Evolutionary conservation across 768 basidiomycete genomes (phyloP), one percentile per base, ranked within the genome.

Genomic region (Phanerochaete sordida): DNA sequence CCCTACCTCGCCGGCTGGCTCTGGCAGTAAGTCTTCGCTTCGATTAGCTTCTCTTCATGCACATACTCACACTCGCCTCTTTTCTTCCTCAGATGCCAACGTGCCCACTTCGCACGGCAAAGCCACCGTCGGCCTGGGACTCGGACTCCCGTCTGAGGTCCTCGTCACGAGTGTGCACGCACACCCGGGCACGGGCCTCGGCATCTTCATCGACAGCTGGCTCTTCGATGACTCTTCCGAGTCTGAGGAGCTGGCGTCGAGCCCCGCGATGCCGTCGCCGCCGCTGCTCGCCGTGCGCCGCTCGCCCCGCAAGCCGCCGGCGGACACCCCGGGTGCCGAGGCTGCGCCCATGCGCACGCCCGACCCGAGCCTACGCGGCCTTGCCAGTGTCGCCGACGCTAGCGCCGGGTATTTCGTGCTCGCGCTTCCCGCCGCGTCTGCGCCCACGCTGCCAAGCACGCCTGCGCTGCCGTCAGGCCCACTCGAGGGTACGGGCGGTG

Each of bases 301-400:
- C 9, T 46, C 58, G 26, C 58, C 50, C 3, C 37, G 35, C 2
- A 35, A 13, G 3, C 50, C 13, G 16, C 50, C 49, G 21, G 27
- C 51, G 11, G 26, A n/a, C 4, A 16, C 37, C 19, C 51, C 58
- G n/a, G 50, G 50, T 3, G 35, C 3, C n/a, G 58, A 53, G 51
- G n/a, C 15, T 27, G 39, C 24, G 3, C 50, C 58, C n/a, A 53
- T 53, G 50, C 58, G 37, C 15, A 53, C 58, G 19, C 58, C 58
- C 1, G 43, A 35, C 15, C 51, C 58, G 39, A 52, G 51, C 51
- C 35, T 59, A 21, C 28, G 30, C n/a, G 33, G 51, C 26, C 23
- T 9, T 12, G 21, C 24, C 50, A 30, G 58, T 35, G 19, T 3
- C 30, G 49, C 11, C 45, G 30, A 15, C 48, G n/a, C n/a, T n/a